Conservation (phyloP, 2,329 filamentous ascomycete species). For the Exophiala sp. region DNA sequence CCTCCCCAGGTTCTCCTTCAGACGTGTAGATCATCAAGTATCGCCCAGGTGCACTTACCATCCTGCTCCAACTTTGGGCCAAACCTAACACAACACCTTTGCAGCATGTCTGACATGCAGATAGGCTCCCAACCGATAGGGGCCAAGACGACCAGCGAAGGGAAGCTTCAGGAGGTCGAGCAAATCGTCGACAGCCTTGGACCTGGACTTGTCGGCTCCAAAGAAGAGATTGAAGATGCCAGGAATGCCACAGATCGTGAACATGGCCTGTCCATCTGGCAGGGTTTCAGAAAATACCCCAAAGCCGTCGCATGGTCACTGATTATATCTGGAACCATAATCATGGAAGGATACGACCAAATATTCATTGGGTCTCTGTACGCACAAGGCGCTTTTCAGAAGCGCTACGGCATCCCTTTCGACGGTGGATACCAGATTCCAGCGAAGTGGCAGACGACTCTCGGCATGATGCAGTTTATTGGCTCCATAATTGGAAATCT, state of each 20-base stretch:
- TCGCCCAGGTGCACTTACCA: neutral
- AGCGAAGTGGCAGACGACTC: constrained; percentile 55
- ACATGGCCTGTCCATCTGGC: constrained; percentile 15
- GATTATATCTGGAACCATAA: constrained; percentile 44
- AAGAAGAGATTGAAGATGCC: neutral
- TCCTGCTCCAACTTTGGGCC: neutral
- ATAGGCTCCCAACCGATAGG: neutral
- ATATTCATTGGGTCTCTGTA: constrained; percentile 50
- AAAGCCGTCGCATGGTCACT: constrained; percentile 35
- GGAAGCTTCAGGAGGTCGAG: neutral
- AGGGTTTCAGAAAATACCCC: constrained; percentile 23
- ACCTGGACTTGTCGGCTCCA: neutral
- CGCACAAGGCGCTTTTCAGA: constrained; percentile 42
- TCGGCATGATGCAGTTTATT: constrained; percentile 61
- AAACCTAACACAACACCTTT: neutral
- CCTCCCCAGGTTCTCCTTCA: neutral
- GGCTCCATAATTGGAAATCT: constrained; percentile 50
- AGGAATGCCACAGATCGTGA: constrained; percentile 16
- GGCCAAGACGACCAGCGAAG: neutral
- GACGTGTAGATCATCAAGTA: neutral
- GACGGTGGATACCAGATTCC: constrained; percentile 40
- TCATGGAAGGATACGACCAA: constrained; percentile 54
- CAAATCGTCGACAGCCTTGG: neutral
- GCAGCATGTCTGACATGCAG: neutral
- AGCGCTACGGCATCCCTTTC: constrained; percentile 37